Evolutionary conservation across 768 basidiomycete species (phyloP), one percentile per base, ranked within the genome.

Genomic region (Phaeotremella fagi): DNA sequence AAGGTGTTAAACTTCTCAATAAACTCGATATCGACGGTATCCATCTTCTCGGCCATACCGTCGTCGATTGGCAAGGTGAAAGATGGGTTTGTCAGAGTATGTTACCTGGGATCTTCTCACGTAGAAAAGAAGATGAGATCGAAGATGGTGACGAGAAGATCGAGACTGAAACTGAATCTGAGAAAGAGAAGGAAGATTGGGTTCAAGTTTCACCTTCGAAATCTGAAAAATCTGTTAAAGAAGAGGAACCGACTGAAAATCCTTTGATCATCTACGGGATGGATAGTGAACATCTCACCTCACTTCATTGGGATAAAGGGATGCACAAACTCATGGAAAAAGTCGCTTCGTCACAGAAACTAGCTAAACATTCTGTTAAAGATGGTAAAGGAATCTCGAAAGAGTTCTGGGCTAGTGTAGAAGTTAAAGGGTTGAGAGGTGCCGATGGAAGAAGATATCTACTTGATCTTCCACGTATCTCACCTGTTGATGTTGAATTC

Each of bases 11-110:
- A 54, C 38, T 75, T 22, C 71, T 78, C 62, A 76, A 77, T 68
- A 73, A 73, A 54, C 64, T 77, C 52, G 77, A 79, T 50, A 55
- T 77, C 47, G 71, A 75, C 18, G 71, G 72, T 11, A 48, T 75
- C 16, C 62, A 71, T 46, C 54, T 75, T 45, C 68, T 77, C 45
- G 76, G 75, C 12, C 76, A 77, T 50, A 75, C 76, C 26, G 71
- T 78, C 33, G 72, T 79, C 51, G 78, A 79, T 59, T 77, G 69
- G 75, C 64, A 62, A 28, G 78, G 78, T 16, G 69, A 75, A 55
- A 68, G 78, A 53, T 79, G 77, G 77, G 72, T 78, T 59, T 77
- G 74, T 45, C 78, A 79, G 65, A 68, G 64, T 26, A 71, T 78
- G 57, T 61, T 78, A 15, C 78, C 78, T 23, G 78, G 78, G 26